Evolutionary conservation across 176 grass and related monocot species (phyloP).

Genomic region (Alloteropsis semialata): DNA sequence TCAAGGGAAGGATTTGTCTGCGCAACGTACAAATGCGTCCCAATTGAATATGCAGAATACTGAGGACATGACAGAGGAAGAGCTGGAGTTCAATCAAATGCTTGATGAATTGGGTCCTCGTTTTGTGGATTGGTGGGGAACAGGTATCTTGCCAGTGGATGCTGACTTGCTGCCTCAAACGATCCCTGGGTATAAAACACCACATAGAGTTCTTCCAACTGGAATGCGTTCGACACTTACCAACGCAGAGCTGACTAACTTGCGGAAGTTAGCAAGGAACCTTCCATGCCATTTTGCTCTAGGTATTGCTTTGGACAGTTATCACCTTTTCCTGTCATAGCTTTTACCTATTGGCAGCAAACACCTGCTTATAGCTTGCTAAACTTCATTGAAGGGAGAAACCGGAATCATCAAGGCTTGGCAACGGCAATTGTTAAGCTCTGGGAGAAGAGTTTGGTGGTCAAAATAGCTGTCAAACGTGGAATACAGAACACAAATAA

Average conservation of each 20-base stretch:
- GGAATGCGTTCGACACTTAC: slow-evolving; percentile 77
- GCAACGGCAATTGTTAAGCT: slow-evolving; percentile 80
- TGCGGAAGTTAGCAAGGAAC: slow-evolving; percentile 66
- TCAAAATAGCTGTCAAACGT: slow-evolving; percentile 93
- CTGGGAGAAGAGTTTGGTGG: slow-evolving; percentile 93
- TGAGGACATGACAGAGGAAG: slow-evolving; percentile 71
- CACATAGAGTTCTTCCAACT: slow-evolving; percentile 74
- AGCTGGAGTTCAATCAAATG: slow-evolving; percentile 80
- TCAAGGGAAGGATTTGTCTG: no score
- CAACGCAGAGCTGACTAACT: slow-evolving; percentile 76
- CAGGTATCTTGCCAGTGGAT: slow-evolving; percentile 69
- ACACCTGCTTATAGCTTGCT: slow-evolving; percentile 28
- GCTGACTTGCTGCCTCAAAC: slow-evolving; percentile 77
- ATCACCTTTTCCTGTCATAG: neutral
- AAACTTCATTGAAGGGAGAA: slow-evolving; percentile 72
- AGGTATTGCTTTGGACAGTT: slow-evolving; percentile 51
- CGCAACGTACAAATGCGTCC: slow-evolving; percentile 15
- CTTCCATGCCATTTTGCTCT: slow-evolving; percentile 97
- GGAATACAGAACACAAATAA: slow-evolving; percentile 95
- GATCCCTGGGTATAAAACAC: slow-evolving; percentile 87
- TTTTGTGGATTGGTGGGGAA: slow-evolving; percentile 94
- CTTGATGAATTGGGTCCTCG: slow-evolving; percentile 83
- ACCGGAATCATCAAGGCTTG: slow-evolving; percentile 88
- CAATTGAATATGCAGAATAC: slow-evolving; percentile 32
- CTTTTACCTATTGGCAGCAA: neutral